Base-by-base conservation (phyloP, 164 flowering plant species). In the Sextonia rubra region DNA sequence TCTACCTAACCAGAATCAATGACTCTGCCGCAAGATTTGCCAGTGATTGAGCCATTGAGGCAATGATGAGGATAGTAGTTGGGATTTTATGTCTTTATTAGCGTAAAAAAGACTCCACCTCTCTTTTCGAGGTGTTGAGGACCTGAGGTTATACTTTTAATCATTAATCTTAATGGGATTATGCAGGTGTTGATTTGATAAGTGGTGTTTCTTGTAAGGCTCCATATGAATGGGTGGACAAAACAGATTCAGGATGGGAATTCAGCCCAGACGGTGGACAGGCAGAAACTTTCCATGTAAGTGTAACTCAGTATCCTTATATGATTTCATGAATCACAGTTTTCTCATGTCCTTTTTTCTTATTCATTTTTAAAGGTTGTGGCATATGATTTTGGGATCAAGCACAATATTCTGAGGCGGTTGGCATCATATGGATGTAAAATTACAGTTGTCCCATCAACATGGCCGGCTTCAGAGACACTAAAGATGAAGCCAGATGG, bases 331-430 rank as follows among this genome's bases (percentile, higher is more conserved):
- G 61, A 4, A 9, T 12, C 17, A 22, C 17, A 44, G 9, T 69
- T 62, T 29, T 26, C 23, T n/a, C 32, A 14, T 9, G 47, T 49
- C 11, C 2, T 70, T 30, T 56, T 44, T 69, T 56, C 49, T 60
- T 7, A 20, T 52, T 20, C 56, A 9, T 17, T 32, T 18, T 32
- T 30, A 72, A 77, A 92, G 97, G 96, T 91, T 69, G 80, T 91
- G 69, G 98, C 98, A 26, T 92, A 92, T 82, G 98, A 92, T 85
- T 91, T 91, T 86, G 98, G 98, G 60, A 90, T 92, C 84, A 92
- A 92, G 85, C 88, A 86, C 17, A 92, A 92, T 71, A 92, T 92
- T 75, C 71, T 92, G 69, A 86, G 93, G 80, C 90, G 96, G 3
- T 70, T 92, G 80, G 88, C 92, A 75, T 91, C 98, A 3, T 83